Base-by-base conservation (phyloP, 192 early-diverging fungal genomes). In the Linnemannia schmuckeri region DNA sequence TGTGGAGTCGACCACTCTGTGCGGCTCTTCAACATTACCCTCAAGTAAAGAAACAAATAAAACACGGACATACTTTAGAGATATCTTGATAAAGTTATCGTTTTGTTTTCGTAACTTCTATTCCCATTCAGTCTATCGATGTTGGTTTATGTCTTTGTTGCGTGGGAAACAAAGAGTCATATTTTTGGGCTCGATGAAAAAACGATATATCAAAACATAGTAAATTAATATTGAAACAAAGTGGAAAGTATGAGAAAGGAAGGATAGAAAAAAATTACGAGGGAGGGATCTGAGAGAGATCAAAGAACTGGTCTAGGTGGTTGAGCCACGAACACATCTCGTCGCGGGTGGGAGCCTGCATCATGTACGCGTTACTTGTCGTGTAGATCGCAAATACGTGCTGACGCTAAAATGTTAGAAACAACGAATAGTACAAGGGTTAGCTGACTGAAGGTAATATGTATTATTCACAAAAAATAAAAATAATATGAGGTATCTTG, bases 1-100 rank as follows among this genome's bases (percentile, higher is more conserved):
- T 93, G 92, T 57, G 93, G 94, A 15, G 93, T 93, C 52, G 96
- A 98, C 89, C 91, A 93, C 61, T 93, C 95, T 22, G 92, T 97
- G 30, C 91, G 95, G 61, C 85, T 98, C 27, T 94, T 94, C 63
- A 88, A 90, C 47, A 75, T 92, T 75, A 75, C 55, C 10, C 82
- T 88, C 66, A 55, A 73, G 24, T 76, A 80, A 27, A 74, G 20
- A 55, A 15, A 54, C 49, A 41, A 52, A 52, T 20, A 20, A 52
- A 52, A 18, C 49, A 0, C 17, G 18, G 0, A 46, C 13, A 10
- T 15, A 2, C 15, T 2, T 46, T 46, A 46, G 44, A 46, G 0
- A 46, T 15, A 13, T 46, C 44, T 13, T 46, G 44, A 13, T 46
- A 46, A 46, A 46, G 12, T 13, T 3, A 37, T 37, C 37, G 12